Evolutionary conservation across 495 filamentous ascomycete species (phyloP).

Genomic region (Geoglossum glabrum): DNA sequence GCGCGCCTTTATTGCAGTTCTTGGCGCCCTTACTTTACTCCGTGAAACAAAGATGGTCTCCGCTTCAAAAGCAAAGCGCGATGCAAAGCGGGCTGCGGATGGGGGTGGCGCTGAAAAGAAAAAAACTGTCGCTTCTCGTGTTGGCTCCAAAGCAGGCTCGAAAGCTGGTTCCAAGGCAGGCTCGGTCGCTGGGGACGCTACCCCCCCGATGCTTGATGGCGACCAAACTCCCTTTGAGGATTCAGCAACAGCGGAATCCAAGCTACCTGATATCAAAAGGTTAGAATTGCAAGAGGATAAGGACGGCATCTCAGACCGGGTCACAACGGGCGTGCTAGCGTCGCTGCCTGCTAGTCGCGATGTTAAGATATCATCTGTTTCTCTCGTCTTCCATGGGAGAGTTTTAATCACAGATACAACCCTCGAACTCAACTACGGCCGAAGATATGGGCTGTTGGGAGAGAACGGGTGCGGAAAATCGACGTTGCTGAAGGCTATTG

Average conservation of each 20-base stretch:
- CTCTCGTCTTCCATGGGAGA: constrained; percentile 89
- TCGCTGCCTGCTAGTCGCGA: constrained; percentile 70
- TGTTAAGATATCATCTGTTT: constrained; percentile 87
- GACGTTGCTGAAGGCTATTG: constrained; percentile 86
- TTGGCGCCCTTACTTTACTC: background rate
- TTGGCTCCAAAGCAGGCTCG: constrained; percentile 41
- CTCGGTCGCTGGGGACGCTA: constrained; percentile 51
- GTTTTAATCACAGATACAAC: constrained; percentile 87
- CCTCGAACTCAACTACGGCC: constrained; percentile 80
- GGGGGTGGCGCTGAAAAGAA: constrained; percentile 27
- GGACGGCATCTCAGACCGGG: constrained; percentile 87
- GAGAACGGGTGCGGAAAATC: constrained; percentile 99
- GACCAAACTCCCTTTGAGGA: constrained; percentile 41
- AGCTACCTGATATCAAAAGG: constrained; percentile 67
- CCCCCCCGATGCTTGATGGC: constrained; percentile 35
- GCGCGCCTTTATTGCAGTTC: background rate
- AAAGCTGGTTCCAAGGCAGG: constrained; percentile 43
- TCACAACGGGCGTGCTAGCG: constrained; percentile 90
- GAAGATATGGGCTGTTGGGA: constrained; percentile 84
- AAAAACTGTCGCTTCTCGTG: constrained; percentile 35
- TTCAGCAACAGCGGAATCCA: constrained; percentile 46
- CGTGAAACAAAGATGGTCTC: constrained; percentile 47
- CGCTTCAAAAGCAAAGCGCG: constrained; percentile 89
- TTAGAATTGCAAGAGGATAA: constrained; percentile 79
- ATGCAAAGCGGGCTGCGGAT: constrained; percentile 80